A percentile compares a stretch with the other conserved stretches of the same genome.
phyloP scores from a whole-genome alignment of 805 yeast species.

The Yarrowia hollandica region DNA sequence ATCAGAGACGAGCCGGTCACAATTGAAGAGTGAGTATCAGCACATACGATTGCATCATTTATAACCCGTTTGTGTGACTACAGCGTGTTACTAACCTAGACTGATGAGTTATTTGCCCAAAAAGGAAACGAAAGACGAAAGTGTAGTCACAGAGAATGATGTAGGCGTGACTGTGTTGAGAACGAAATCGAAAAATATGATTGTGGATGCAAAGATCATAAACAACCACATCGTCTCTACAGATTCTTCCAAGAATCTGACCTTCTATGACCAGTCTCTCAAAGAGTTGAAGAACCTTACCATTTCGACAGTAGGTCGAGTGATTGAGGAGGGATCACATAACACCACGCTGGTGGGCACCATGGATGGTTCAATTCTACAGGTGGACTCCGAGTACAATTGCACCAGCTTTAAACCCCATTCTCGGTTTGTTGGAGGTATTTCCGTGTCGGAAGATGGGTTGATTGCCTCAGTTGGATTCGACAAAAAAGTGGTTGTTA shows the following conservation, averaged over 20 bases:
- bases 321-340: neutral
- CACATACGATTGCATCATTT: too few relatives aligned
- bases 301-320: slow-evolving; percentile 4
- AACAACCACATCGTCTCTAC: neutral
- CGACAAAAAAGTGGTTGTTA: slow-evolving; percentile 11
- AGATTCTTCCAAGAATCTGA: neutral
- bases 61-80: too few relatives aligned
- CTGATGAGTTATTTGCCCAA: slow-evolving; percentile 8
- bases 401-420: slow-evolving; percentile 3
- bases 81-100: slow-evolving; percentile 20
- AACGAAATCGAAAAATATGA: neutral
- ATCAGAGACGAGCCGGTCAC: slow-evolving; percentile 11
- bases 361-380: slow-evolving; percentile 3
- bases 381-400: neutral
- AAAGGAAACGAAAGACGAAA: neutral
- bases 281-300: neutral
- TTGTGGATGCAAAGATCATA: neutral
- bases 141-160: neutral
- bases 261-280: neutral
- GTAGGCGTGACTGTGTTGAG: neutral
- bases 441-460: neutral
- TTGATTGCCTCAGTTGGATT: slow-evolving; percentile 18
- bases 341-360: slow-evolving; percentile 4
- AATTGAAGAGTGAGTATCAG: slow-evolving; percentile 18
- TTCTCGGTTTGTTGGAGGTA: slow-evolving; percentile 14